These are phyloP conservation scores for Calonectria crousiana DNA, from an alignment of 2,329 filamentous ascomycete genomes.

Conservation along the genomic window DNA sequence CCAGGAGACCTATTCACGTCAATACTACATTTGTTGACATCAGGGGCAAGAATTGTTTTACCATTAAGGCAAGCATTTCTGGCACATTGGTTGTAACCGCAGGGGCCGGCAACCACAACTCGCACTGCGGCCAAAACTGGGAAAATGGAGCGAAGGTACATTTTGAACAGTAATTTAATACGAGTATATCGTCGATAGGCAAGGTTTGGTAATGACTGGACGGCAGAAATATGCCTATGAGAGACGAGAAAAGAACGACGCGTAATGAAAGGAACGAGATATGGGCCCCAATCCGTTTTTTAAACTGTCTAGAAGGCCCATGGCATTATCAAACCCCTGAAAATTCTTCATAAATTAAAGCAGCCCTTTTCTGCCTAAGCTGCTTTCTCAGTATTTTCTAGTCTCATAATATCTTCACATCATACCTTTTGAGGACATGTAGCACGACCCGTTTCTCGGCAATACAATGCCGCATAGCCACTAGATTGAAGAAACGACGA, in stretches of 20 bases:
- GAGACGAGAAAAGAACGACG: background rate
- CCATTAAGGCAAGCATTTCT: background rate
- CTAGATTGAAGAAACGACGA: background rate
- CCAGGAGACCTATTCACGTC: background rate
- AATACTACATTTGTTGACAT: background rate
- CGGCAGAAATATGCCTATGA: background rate
- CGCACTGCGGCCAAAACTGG: background rate
- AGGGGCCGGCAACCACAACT: background rate
- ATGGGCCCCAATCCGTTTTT: background rate
- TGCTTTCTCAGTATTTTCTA: background rate
- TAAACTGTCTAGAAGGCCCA: background rate
- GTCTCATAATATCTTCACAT: background rate
- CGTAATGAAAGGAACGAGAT: accelerated
- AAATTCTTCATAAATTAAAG: background rate
- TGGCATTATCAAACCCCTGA: background rate
- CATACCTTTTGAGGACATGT: background rate
- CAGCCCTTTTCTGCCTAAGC: background rate
- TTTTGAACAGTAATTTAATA: background rate
- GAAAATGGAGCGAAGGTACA: background rate
- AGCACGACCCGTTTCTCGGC: background rate
- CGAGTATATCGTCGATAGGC: background rate
- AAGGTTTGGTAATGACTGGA: background rate
- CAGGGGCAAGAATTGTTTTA: background rate
- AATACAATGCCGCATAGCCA: background rate
- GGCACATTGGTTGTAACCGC: background rate